A percentile compares a stretch with the other conserved stretches of the same genome.
These are phyloP conservation scores for Spongospora subterranea DNA, from an alignment of 208 protist species.

Conservation along the genomic window DNA sequence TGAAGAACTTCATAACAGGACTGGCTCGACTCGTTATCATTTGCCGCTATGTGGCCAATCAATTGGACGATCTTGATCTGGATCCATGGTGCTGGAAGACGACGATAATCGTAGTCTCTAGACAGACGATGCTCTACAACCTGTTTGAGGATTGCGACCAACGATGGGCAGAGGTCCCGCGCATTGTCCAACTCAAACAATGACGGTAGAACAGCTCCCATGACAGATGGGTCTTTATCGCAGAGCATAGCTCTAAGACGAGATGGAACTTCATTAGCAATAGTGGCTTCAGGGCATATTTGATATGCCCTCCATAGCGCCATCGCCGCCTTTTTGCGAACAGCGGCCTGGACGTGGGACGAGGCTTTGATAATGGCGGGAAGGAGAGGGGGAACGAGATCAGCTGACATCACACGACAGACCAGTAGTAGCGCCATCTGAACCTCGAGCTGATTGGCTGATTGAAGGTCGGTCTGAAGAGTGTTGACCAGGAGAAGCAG, in stretches of 20 bases:
- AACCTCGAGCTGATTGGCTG: slow-evolving; percentile 85
- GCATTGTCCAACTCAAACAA: slow-evolving; percentile 78
- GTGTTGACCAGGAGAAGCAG: slow-evolving; percentile 90
- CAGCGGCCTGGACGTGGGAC: slow-evolving; percentile 64
- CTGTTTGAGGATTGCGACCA: slow-evolving; percentile 88
- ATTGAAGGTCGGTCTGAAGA: slow-evolving; percentile 88
- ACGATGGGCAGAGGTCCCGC: slow-evolving; percentile 83
- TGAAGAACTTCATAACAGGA: slow-evolving; percentile 79
- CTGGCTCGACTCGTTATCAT: slow-evolving; percentile 17
- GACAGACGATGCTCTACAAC: slow-evolving; percentile 85
- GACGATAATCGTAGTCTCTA: slow-evolving; percentile 90
- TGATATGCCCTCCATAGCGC: slow-evolving; percentile 85
- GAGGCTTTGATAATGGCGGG: slow-evolving; percentile 61
- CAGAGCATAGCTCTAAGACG: slow-evolving; percentile 83
- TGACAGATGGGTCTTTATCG: slow-evolving; percentile 93
- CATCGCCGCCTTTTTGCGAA: slow-evolving; percentile 90
- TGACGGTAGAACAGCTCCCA: slow-evolving; percentile 85
- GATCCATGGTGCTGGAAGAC: slow-evolving; percentile 93
- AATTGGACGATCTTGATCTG: slow-evolving; percentile 83
- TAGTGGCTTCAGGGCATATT: slow-evolving; percentile 60
- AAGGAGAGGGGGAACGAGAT: background rate
- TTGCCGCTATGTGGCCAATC: background rate
- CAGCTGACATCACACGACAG: slow-evolving; percentile 79
- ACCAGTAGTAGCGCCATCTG: slow-evolving; percentile 85
- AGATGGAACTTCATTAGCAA: slow-evolving; percentile 64